These are phyloP conservation scores for Mucor sp. DNA, from an alignment of 371 early-diverging fungal species.

Conservation along the genomic window DNA sequence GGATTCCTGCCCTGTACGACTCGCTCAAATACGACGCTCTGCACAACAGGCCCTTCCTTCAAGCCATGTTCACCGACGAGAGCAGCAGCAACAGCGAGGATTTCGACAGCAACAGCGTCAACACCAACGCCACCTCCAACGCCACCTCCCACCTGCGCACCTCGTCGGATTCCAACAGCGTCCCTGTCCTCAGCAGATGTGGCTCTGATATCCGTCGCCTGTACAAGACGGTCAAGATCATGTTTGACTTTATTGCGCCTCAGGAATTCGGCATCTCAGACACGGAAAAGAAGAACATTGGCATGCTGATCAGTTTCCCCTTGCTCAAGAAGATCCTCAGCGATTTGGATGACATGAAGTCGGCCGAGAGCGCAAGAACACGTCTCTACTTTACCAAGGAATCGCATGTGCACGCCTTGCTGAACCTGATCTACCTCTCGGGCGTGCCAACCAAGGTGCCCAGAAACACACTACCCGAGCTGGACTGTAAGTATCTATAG, in stretches of 20 bases:
- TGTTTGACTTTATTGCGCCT: slow-evolving; percentile 93
- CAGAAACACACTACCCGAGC: slow-evolving; percentile 73
- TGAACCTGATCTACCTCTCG: slow-evolving; percentile 87
- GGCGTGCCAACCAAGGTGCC: slow-evolving; percentile 78
- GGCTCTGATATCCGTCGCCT: slow-evolving; percentile 58
- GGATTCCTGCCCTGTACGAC: slow-evolving; percentile 93
- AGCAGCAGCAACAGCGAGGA: background rate
- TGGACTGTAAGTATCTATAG: slow-evolving; percentile 78
- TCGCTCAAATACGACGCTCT: slow-evolving; percentile 95
- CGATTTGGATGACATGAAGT: slow-evolving; percentile 70
- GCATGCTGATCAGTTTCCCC: slow-evolving; percentile 73
- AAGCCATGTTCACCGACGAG: slow-evolving; percentile 60
- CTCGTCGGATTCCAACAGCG: background rate
- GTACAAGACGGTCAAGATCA: slow-evolving; percentile 76
- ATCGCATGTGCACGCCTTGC: slow-evolving; percentile 86
- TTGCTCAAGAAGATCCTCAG: slow-evolving; percentile 76
- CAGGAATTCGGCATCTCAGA: slow-evolving; percentile 90
- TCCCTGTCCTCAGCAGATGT: slow-evolving; percentile 10
- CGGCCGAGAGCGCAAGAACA: slow-evolving; percentile 66
- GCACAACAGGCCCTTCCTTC: slow-evolving; percentile 89
- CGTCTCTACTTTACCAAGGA: slow-evolving; percentile 97
- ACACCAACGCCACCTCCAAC: background rate
- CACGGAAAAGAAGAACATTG: slow-evolving; percentile 85
- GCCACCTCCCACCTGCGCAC: background rate
- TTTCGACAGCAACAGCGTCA: background rate